Percentiles rank a stretch among this genome's conserved stretches.
phyloP scores from a whole-genome alignment of 1,284 basidiomycete genomes.

The Trametes sp. region DNA sequence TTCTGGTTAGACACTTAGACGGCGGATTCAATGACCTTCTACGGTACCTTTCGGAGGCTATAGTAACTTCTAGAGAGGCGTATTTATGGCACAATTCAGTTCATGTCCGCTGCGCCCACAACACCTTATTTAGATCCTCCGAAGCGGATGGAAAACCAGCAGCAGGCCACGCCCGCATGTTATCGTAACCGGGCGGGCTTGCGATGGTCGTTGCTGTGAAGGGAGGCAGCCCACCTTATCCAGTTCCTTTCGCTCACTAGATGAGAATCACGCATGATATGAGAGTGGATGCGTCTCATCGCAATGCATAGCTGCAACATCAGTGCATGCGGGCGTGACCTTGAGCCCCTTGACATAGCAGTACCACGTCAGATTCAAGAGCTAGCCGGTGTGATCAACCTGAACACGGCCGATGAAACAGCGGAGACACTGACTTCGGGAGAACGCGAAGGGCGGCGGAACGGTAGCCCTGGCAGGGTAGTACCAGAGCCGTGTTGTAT shows the following conservation, averaged over 20 bases:
- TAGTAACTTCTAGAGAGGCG: constrained; percentile 11
- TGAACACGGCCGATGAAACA: constrained; percentile 8
- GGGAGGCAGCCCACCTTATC: no score
- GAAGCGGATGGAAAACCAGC: neutral
- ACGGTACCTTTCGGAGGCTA: constrained; percentile 8
- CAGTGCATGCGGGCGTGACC: no score
- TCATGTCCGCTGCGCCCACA: constrained; percentile 12
- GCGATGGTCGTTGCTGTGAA: no score
- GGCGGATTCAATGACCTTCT: neutral
- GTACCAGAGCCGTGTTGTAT: neutral
- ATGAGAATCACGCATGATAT: no score
- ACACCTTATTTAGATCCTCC: constrained; percentile 4
- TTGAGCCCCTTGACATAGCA: no score
- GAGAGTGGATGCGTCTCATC: no score
- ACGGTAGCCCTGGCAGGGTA: no score
- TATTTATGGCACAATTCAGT: constrained; percentile 15
- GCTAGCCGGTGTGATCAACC: no score
- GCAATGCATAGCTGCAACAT: no score
- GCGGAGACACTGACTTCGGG: constrained; percentile 6
- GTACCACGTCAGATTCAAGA: no score
- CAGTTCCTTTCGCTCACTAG: no score
- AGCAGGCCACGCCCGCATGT: neutral
- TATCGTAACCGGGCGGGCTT: neutral
- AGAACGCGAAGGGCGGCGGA: constrained; percentile 3
- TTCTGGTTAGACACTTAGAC: constrained; percentile 13